Evolutionary conservation across 352 stramenopile genomes (phyloP).

Genomic region (Globisporangium ultimum): DNA sequence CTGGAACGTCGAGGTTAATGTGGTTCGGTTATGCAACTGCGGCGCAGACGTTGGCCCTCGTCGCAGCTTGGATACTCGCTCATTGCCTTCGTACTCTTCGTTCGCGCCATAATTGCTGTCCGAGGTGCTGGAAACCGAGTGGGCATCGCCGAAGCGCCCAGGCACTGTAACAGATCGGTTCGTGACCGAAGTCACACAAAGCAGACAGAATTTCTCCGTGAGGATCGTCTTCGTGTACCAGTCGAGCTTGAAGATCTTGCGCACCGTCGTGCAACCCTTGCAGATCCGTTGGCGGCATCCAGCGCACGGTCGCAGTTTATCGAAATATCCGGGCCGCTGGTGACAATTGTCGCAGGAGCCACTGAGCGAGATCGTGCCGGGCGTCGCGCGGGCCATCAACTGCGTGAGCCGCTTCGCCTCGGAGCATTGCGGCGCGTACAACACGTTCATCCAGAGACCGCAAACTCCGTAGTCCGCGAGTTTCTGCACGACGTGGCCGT

Average conservation of each 20-base stretch:
- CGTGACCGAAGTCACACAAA: conserved; percentile 15
- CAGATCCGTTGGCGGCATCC: conserved; percentile 43
- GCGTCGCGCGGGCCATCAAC: conserved; percentile 12
- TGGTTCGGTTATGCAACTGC: neutral
- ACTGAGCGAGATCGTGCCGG: conserved; percentile 6
- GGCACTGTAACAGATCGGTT: conserved; percentile 2
- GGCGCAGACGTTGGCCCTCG: neutral
- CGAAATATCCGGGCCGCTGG: conserved; percentile 21
- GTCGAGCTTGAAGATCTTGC: conserved; percentile 18
- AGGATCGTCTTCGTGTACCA: conserved; percentile 10
- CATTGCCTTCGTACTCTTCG: conserved; percentile 13
- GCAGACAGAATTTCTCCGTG: conserved; percentile 13
- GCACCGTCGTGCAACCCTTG: conserved; percentile 23
- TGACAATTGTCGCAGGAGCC: conserved; percentile 29
- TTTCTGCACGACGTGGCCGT: conserved; percentile 15
- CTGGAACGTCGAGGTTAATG: conserved; percentile 13
- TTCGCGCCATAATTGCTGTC: conserved; percentile 9
- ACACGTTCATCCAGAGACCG: conserved; percentile 23
- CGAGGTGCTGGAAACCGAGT: conserved; percentile 4
- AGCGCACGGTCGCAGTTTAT: conserved; percentile 25
- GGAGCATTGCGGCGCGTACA: conserved; percentile 13
- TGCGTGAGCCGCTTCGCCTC: conserved; percentile 12
- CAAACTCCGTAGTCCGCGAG: conserved; percentile 17
- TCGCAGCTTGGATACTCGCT: conserved; percentile 8
- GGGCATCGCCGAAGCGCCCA: neutral